Evolutionary conservation across 306 rosid species (phyloP).

Genomic region (Rubus idaeus): DNA sequence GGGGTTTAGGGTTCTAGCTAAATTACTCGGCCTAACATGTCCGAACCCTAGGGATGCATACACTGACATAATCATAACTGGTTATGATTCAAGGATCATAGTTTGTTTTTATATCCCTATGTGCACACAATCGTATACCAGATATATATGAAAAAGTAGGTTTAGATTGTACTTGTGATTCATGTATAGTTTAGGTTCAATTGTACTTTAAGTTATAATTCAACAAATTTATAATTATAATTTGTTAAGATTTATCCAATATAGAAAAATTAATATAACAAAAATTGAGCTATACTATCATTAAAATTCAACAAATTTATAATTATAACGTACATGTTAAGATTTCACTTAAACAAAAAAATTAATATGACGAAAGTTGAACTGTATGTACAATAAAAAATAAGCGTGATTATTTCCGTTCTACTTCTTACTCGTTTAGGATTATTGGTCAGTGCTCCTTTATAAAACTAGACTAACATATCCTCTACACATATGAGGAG

Average conservation of each 20-base stretch:
- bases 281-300: too few relatives aligned
- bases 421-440: too few relatives aligned
- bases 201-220: too few relatives aligned
- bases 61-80: constrained; percentile 36
- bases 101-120: constrained; percentile 15
- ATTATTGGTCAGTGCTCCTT: too few relatives aligned
- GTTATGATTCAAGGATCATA: constrained; percentile 11
- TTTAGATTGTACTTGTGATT: neutral
- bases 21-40: constrained; percentile 57
- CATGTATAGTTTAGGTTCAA: too few relatives aligned
- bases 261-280: too few relatives aligned
- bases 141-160: neutral
- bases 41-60: constrained; percentile 32
- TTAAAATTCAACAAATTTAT: neutral
- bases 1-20: constrained; percentile 32
- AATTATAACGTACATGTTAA: neutral
- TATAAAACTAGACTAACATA: too few relatives aligned
- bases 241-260: too few relatives aligned
- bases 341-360: neutral
- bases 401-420: too few relatives aligned
- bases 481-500: neutral
- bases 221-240: too few relatives aligned
- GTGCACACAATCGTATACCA: neutral
- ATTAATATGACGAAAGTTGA: neutral
- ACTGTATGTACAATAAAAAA: neutral